Base-by-base conservation (phyloP, 2,329 filamentous ascomycete species). In the Neopestalotiopsis rosae region DNA sequence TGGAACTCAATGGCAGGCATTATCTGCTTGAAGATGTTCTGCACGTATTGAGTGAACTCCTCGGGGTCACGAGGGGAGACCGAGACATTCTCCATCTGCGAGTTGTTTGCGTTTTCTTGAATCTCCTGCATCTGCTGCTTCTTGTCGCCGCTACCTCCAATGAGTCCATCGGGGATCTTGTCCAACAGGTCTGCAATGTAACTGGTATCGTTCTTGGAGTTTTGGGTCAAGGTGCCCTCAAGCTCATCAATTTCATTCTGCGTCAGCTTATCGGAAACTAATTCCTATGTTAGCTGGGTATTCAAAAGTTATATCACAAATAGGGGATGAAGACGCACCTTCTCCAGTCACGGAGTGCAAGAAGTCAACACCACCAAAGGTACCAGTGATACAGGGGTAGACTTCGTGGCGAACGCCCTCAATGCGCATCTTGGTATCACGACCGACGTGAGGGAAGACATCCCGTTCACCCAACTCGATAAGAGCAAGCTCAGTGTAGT, bases 361-460 rank as follows among this genome's bases (percentile, higher is more conserved):
- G 82, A 98, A 98, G 77, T 98, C 95, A 14, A 97, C 95, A 71
- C 95, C 95, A 71, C 95, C 95, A 80, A 98, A 98, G 6, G 95
- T 98, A 69, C 95, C 95, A 1, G 95, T 98, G 59, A 97, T 88
- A 70, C 95, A 84, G 6, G 95, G 95, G 75, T 92, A 97, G 70
- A 97, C 93, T 4, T 86, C 77, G 42, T 85, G 78, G 28, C 86
- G 85, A 68, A 88, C 91, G 59, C 92, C 94, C 42, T 87, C 84
- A 34, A 98, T 86, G 61, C 89, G 84, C 34, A 97, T 84, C 76
- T 85, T 83, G n/a, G 94, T 94, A 74, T 88, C 83, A 69, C 90
- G 87, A 45, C 95, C 95, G 67, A 96, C 93, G 76, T 97, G 94
- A 32, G 95, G 94, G 80, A 98, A 98, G 69, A 97, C 82, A 70